Evolutionary conservation across 2,329 filamentous ascomycete genomes (phyloP).

Genomic region (Nemania diffusa): DNA sequence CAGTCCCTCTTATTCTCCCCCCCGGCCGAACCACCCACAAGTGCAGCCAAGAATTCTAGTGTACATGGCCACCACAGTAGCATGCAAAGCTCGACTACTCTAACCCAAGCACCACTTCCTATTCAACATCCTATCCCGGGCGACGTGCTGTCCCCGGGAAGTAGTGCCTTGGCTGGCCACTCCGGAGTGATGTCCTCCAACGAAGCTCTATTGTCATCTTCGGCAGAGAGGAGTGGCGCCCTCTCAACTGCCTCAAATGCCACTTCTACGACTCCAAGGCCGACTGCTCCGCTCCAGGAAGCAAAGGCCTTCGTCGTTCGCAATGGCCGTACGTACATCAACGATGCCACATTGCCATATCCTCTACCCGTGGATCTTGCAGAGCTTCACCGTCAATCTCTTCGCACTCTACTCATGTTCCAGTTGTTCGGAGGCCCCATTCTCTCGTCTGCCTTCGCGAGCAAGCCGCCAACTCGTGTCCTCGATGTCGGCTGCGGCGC

Average conservation of each 20-base stretch:
- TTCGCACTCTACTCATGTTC: slow-evolving; percentile 83
- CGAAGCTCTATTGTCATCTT: slow-evolving; percentile 52
- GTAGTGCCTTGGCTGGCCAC: slow-evolving; percentile 52
- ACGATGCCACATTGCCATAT: slow-evolving; percentile 77
- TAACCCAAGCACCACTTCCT: slow-evolving; percentile 46
- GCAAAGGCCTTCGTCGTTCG: slow-evolving; percentile 72
- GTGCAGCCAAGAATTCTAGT: slow-evolving; percentile 35
- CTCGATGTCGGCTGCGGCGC: slow-evolving; percentile 89
- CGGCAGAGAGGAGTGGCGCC: slow-evolving; percentile 54
- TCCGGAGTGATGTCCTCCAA: slow-evolving; percentile 60
- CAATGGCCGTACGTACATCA: slow-evolving; percentile 85
- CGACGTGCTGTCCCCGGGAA: slow-evolving; percentile 59
- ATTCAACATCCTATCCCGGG: slow-evolving; percentile 56
- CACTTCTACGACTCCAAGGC: slow-evolving; percentile 42
- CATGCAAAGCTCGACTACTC: slow-evolving; percentile 36
- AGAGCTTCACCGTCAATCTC: slow-evolving; percentile 87
- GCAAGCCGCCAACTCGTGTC: slow-evolving; percentile 77
- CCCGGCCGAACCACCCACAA: slow-evolving; percentile 30
- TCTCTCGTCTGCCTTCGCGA: slow-evolving; percentile 73
- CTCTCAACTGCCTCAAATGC: slow-evolving; percentile 44
- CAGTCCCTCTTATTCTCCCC: slow-evolving; percentile 22
- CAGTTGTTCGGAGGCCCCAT: slow-evolving; percentile 84
- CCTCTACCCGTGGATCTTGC: slow-evolving; percentile 88
- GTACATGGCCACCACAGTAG: slow-evolving; percentile 41
- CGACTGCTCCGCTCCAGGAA: slow-evolving; percentile 32